Percentiles rank a stretch among this genome's conserved stretches.
These are phyloP conservation scores for Immersiporthe knoxdaviesiana DNA, from an alignment of 2,329 filamentous ascomycete genomes.

Conservation along the genomic window DNA sequence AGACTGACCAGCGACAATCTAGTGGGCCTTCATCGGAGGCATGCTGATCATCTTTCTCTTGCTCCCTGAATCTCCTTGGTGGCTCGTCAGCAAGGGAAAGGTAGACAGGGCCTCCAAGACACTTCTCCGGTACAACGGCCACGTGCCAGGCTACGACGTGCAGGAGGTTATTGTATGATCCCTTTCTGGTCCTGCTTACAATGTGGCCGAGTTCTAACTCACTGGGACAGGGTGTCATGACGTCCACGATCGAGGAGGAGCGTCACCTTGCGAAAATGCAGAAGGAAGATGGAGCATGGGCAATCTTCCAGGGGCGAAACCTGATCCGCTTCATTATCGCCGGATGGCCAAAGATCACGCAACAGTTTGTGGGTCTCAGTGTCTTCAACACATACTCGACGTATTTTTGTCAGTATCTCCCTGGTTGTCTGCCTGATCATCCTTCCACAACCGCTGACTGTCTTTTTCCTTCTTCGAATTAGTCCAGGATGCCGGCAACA, in stretches of 20 bases:
- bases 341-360: slow-evolving; percentile 20
- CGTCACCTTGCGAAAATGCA: slow-evolving; percentile 15
- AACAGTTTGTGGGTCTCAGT: slow-evolving; percentile 34
- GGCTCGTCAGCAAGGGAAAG: background rate
- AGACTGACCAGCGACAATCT: background rate
- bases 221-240: slow-evolving; percentile 31
- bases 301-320: slow-evolving; percentile 4
- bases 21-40: slow-evolving; percentile 31
- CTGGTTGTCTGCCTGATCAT: background rate
- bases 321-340: slow-evolving; percentile 12
- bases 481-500: slow-evolving; percentile 33
- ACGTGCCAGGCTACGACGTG: slow-evolving; percentile 29
- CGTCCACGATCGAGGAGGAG: slow-evolving; percentile 31
- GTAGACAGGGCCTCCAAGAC: background rate
- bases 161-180: slow-evolving; percentile 31
- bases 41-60: slow-evolving; percentile 32
- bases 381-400: slow-evolving; percentile 34
- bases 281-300: slow-evolving; percentile 13
- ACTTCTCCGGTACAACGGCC: slow-evolving; percentile 1
- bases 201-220: background rate
- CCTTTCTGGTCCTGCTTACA: background rate
- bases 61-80: slow-evolving; percentile 30
- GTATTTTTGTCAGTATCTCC: slow-evolving; percentile 29
- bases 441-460: background rate
- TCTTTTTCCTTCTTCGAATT: background rate